These are phyloP conservation scores for Xerocomellus intermedius DNA, from an alignment of 768 basidiomycete species.

Conservation along the genomic window DNA sequence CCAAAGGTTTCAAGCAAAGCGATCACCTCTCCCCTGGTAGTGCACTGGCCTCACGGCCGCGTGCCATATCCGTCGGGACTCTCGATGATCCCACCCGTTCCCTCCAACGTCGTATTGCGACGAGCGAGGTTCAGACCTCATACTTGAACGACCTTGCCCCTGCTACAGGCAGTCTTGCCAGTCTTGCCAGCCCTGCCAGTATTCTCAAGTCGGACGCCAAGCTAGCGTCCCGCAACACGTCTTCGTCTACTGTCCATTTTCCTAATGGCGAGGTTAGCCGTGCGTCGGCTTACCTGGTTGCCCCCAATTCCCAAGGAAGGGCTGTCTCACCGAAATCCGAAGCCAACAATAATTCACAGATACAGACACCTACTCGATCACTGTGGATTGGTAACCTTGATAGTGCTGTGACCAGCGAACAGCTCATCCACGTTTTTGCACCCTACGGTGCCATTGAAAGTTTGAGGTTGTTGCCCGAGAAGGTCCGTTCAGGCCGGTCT, in stretches of 20 bases:
- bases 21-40: conserved; percentile 59
- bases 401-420: conserved; percentile 89
- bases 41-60: conserved; percentile 53
- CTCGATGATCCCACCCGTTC: conserved; percentile 77
- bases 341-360: conserved; percentile 58
- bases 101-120: conserved; percentile 62
- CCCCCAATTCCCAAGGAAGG: conserved; percentile 66
- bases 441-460: conserved; percentile 98
- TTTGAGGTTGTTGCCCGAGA: conserved; percentile 91
- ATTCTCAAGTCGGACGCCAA: conserved; percentile 64
- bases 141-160: conserved; percentile 59
- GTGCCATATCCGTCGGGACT: conserved; percentile 86
- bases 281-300: conserved; percentile 64
- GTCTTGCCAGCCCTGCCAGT: conserved; percentile 32
- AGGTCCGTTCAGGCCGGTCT: conserved; percentile 49
- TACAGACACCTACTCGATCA: conserved; percentile 92
- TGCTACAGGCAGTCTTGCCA: conserved; percentile 26
- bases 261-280: conserved; percentile 61
- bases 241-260: conserved; percentile 62
- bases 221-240: conserved; percentile 42
- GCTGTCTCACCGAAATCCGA: conserved; percentile 85
- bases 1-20: conserved; percentile 71
- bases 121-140: conserved; percentile 52
- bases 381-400: conserved; percentile 99
- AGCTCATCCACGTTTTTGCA: conserved; percentile 93